Conservation (phyloP, 495 filamentous ascomycete genomes). For the Filosporella fistucella region DNA sequence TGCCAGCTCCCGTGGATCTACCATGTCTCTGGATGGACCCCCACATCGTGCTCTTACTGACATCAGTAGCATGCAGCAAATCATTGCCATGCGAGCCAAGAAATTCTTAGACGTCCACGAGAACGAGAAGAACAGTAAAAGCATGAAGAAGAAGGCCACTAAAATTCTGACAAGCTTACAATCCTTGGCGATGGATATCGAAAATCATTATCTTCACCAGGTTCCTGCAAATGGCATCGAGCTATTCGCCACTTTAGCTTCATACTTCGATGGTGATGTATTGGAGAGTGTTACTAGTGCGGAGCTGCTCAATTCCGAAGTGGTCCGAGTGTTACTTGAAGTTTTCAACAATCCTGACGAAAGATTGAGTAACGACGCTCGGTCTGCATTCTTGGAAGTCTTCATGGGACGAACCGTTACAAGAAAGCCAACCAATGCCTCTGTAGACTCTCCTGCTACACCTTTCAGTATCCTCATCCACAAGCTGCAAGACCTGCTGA, state of each 20-base stretch:
- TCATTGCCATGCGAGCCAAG: constrained; percentile 70
- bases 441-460: constrained; percentile 61
- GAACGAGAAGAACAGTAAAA: constrained; percentile 60
- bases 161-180: constrained; percentile 72
- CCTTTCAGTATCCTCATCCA: constrained; percentile 88
- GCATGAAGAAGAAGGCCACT: constrained; percentile 71
- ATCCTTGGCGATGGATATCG: constrained; percentile 63
- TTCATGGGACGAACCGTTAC: constrained; percentile 79
- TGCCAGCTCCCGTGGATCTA: constrained; percentile 53
- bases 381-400: constrained; percentile 84
- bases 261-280: constrained; percentile 83
- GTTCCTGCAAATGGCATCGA: constrained; percentile 48
- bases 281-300: constrained; percentile 96
- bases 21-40: constrained; percentile 50
- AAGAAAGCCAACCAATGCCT: constrained; percentile 56
- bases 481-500: constrained; percentile 93
- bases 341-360: constrained; percentile 70
- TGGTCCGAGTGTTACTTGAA: constrained; percentile 77
- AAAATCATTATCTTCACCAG: constrained; percentile 58
- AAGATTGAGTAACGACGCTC: constrained; percentile 52
- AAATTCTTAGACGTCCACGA: constrained; percentile 81
- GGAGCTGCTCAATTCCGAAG: constrained; percentile 83
- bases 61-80: constrained; percentile 61
- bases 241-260: constrained; percentile 72
- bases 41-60: constrained; percentile 40